phyloP scores from a whole-genome alignment of 2,329 filamentous ascomycete species.

The Ascocoryne sarcoides region DNA sequence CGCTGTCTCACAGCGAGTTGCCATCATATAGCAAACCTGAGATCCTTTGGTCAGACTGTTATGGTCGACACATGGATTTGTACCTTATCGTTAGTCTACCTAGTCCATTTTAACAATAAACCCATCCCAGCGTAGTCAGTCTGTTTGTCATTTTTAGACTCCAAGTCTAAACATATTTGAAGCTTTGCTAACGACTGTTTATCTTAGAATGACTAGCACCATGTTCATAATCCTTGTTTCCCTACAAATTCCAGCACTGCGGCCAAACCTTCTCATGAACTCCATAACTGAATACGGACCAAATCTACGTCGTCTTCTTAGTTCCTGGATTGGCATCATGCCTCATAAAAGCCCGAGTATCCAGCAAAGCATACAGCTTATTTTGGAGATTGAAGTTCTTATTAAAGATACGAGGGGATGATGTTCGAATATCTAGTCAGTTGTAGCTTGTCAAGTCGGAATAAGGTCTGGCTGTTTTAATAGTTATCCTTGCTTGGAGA shows the following conservation, averaged over 20 bases:
- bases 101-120: too few relatives aligned
- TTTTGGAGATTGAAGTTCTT: constrained; percentile 36
- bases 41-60: constrained; percentile 41
- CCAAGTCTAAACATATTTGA: background rate
- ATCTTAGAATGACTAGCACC: constrained; percentile 13
- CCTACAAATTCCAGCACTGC: constrained; percentile 8
- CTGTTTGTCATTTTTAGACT: background rate
- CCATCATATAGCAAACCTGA: constrained; percentile 40
- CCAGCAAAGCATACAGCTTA: constrained; percentile 38
- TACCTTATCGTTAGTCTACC: constrained; percentile 37
- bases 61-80: constrained; percentile 48
- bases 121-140: too few relatives aligned
- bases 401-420: constrained; percentile 26
- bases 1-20: constrained; percentile 34
- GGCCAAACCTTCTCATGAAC: constrained; percentile 10
- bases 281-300: constrained; percentile 11
- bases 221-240: constrained; percentile 19
- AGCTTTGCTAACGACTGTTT: background rate
- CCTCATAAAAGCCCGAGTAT: constrained; percentile 33
- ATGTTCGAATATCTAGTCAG: too few relatives aligned
- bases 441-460: too few relatives aligned
- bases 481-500: too few relatives aligned
- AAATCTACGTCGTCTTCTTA: constrained; percentile 10
- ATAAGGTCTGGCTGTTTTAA: too few relatives aligned
- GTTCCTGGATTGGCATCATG: constrained; percentile 11